Base-by-base conservation (phyloP, 2,329 filamentous ascomycete genomes). In the Penicillium sp. region DNA sequence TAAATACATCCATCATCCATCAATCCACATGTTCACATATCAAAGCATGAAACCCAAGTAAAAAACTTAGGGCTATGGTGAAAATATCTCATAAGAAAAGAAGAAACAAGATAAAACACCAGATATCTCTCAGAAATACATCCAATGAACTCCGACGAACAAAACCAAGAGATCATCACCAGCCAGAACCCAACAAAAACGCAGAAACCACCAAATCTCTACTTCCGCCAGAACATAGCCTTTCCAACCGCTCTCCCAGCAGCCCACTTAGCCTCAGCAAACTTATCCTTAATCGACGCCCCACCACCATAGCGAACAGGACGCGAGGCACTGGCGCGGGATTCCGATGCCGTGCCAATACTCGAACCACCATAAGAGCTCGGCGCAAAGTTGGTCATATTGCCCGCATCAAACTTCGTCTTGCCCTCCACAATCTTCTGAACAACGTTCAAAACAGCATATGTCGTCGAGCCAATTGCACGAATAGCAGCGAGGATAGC, bases 391-490 rank as follows among this genome's bases (percentile, higher is more conserved):
- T 59, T 58, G 1, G 60, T 56, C 14, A 71, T 60, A 30, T 69
- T 69, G 0, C 69, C 70, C 0, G 70, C 68, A 4, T 70, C 62
- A 50, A 73, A 72, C 67, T 84, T 85, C 58, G 95, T 81, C 60
- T 89, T 83, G 0, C 90, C 92, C 71, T 99, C 92, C 31, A 93
- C 89, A 31, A 95, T 77, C 64, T 84, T 86, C 66, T 95, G 92
- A 47, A 99, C 74, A 29, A 85, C 75, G 65, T 95, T 92, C 64
- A 97, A 84, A 51, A 96, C 70, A 2, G 88, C 84, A 73, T 95
- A 99, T 0, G 88, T 81, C 0, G 84, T 84, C 9, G 81, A 86
- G 0, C 93, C 93, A 1, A 96, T 69, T 0, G 89, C 91, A 56
- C 93, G 83, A 78, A 99, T 95, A 6, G 93, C 75, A 1, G 95